Evolutionary conservation across 2,329 filamentous ascomycete species (phyloP).

Genomic region (Passalora sequoiae): DNA sequence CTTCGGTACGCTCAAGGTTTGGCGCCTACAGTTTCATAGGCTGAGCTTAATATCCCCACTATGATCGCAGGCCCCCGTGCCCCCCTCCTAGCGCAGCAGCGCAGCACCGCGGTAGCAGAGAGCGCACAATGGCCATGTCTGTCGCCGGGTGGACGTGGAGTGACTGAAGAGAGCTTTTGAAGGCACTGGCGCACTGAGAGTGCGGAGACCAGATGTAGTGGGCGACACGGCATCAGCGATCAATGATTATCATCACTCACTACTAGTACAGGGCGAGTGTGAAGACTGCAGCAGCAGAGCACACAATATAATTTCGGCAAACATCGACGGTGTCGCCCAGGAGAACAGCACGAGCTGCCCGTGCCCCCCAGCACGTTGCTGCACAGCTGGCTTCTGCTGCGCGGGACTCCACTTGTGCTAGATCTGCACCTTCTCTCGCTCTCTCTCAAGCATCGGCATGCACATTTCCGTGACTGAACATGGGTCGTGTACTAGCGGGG

Average conservation of each 20-base stretch:
- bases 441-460: constrained; percentile 8
- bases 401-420: constrained; percentile 1
- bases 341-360: constrained; percentile 12
- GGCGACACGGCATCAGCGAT: no score
- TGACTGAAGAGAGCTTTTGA: no score
- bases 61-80: no score
- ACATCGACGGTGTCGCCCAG: constrained; percentile 13
- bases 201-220: no score
- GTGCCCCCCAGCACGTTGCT: constrained; percentile 14
- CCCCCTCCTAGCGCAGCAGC: background rate
- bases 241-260: no score
- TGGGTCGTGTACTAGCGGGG: constrained; percentile 9
- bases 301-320: constrained; percentile 19
- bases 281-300: no score
- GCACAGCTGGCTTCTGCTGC: constrained; percentile 3
- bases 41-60: constrained; percentile 9
- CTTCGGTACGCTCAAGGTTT: constrained; percentile 5
- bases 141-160: no score
- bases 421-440: constrained; percentile 9
- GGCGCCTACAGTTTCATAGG: constrained; percentile 12
- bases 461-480: constrained; percentile 9
- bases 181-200: no score
- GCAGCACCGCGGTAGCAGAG: background rate
- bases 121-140: no score
- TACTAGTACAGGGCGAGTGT: no score